Evolutionary conservation across 1,139 yeast species (phyloP), one percentile per base, ranked within the genome.

Genomic region (Suhomyces maxii): DNA sequence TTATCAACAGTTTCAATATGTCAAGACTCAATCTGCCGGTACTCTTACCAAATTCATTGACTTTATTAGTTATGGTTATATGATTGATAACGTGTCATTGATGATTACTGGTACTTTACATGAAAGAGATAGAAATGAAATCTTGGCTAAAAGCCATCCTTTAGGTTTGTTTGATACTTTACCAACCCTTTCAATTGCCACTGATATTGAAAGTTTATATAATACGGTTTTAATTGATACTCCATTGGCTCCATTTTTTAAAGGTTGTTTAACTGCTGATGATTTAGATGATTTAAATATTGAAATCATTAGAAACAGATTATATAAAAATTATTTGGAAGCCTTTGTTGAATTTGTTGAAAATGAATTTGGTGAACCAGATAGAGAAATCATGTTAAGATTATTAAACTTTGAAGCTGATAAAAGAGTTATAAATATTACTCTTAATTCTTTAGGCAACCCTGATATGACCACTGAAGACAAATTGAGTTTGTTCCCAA

Each of bases 121-220:
- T 63, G 96, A 91, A 61, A 82, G 98, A 61, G 97, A 95, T 66
- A 82, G 88, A 63, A 72, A 83, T 41, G 99, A 93, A 60, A 85
- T 93, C 48, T 77, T 93, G 60, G 82, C 83, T 49, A 84, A 97
- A 63, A 89, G 97, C 65, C 96, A 93, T 64, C 99, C 99, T 1
- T 76, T 95, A 55, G 99, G 99, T 37, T 90, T 97, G 97, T 95
- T 95, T 64, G 99, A 93, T 59, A 93, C 98, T 4, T 80, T 95
- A 56, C 99, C 99, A 28, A 93, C 99, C 0, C 77, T 95, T 52
- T 83, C 95, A 8, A 95, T 91, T 45, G 97, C 98, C 38, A 89
- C 97, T 3, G 98, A 91, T 66, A 83, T 93, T 50, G 97, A 90
- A 59, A 84, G 95, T 35, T 78, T 95, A 58, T 93, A 93, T 70